Percentiles rank a stretch among this genome's conserved stretches.
These are phyloP conservation scores for Santalum album DNA, from an alignment of 164 flowering plant genomes.

Conservation along the genomic window DNA sequence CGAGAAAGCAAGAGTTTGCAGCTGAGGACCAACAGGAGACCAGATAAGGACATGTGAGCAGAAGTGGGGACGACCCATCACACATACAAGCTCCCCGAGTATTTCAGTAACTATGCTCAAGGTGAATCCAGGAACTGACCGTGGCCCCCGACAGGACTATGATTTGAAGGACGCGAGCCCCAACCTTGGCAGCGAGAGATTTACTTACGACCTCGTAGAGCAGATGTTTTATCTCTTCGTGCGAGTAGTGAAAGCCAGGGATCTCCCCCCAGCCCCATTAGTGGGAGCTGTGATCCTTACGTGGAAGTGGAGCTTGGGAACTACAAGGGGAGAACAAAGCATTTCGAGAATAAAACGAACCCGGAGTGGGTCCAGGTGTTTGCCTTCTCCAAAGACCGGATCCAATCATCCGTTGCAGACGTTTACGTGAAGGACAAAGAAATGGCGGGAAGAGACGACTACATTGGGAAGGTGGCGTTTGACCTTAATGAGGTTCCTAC, in stretches of 20 bases:
- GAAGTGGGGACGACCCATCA: too few species aligned
- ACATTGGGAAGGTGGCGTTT: constrained; percentile 28
- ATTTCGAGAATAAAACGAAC: constrained; percentile 32
- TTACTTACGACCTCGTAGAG: constrained; percentile 38
- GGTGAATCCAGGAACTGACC: constrained; percentile 11
- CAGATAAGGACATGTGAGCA: constrained; percentile 2
- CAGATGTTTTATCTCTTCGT: constrained; percentile 34
- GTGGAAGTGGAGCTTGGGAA: constrained; percentile 41
- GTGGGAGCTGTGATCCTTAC: constrained; percentile 36
- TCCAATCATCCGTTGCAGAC: constrained; percentile 33
- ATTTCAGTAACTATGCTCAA: constrained; percentile 26
- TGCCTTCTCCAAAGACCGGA: constrained; percentile 33
- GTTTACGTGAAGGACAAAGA: constrained; percentile 35
- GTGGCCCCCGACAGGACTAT: constrained; percentile 21
- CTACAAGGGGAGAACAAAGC: constrained; percentile 37
- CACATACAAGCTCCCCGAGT: too few species aligned
- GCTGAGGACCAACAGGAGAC: too few species aligned
- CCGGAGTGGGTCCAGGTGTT: constrained; percentile 44
- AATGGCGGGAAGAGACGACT: constrained; percentile 36
- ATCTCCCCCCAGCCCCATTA: constrained; percentile 25
- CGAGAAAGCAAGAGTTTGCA: too few species aligned
- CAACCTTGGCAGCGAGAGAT: constrained; percentile 21
- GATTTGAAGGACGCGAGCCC: constrained; percentile 30
- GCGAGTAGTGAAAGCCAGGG: constrained; percentile 37
- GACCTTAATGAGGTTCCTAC: constrained; percentile 38